A percentile compares a stretch with the other conserved stretches of the same genome.
Conservation (phyloP, 2,329 filamentous ascomycete genomes). For the Aspergillus novofumigatus region DNA sequence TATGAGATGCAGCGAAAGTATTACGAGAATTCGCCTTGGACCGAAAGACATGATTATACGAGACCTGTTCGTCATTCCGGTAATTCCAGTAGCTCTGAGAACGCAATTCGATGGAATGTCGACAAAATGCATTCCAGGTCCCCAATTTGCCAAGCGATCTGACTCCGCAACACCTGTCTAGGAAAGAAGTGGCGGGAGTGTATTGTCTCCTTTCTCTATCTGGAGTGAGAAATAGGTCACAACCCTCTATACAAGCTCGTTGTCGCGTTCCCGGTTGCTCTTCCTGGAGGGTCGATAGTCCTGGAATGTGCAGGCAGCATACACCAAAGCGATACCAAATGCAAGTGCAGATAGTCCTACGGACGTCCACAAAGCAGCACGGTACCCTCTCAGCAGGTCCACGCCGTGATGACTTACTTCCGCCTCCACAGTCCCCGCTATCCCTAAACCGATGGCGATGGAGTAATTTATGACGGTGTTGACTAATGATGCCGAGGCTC, state of each 20-base stretch:
- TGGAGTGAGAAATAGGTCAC: not conserved
- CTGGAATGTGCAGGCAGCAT: not conserved
- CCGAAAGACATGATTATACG: too few species aligned
- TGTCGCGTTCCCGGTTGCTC: not conserved
- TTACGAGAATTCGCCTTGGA: too few species aligned
- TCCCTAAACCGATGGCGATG: constrained; percentile 62
- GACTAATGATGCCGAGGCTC: constrained; percentile 54
- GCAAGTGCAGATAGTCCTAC: constrained; percentile 27
- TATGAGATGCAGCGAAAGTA: too few species aligned
- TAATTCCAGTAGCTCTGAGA: too few species aligned
- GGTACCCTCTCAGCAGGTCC: constrained; percentile 36
- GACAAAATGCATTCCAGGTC: too few species aligned
- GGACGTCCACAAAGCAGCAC: constrained; percentile 40
- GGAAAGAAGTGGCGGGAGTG: too few species aligned
- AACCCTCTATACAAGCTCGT: not conserved
- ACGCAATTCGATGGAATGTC: too few species aligned
- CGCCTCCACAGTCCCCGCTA: constrained; percentile 62
- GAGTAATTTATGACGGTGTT: constrained; percentile 66
- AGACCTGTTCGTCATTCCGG: too few species aligned
- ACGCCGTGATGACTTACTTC: constrained; percentile 39
- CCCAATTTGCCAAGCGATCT: too few species aligned
- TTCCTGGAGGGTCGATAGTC: not conserved
- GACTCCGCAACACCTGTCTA: too few species aligned
- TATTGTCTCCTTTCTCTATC: not conserved
- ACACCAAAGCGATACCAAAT: not conserved